Base-by-base conservation (phyloP, 305 asterid species). In the Fraxinus paxiana region DNA sequence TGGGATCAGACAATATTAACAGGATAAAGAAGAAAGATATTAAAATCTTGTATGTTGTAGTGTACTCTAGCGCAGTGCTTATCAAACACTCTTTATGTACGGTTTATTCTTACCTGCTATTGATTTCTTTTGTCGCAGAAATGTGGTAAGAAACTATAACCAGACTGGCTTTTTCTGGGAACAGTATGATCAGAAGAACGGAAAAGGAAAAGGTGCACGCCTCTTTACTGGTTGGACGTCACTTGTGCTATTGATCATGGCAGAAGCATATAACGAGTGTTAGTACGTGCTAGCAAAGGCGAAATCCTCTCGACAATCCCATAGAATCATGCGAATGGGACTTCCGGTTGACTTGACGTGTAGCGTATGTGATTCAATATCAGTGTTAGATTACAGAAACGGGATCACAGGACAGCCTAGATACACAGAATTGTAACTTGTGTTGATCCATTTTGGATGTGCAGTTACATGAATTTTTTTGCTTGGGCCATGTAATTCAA, bases 191-290 rank as follows among this genome's bases (percentile, higher is more conserved):
- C 98, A 90, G 83, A 90, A 85, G 91, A 92, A 89, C 38, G 98
- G 97, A 34, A 92, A 94, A 79, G 99, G 99, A 13, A 92, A 94
- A 89, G 99, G 99, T 26, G 90, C 98, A 0, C 93, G 94, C 33
- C 74, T 88, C 56, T 94, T 96, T 81, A 92, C 97, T 10, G 98
- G 98, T 59, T 94, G 99, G 99, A 91, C 98, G 1, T 89, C 99
- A 3, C 92, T 94, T 26, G 85, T 92, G 84, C 91, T 92, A 15
- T 82, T 94, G 90, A 88, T 96, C 85, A 93, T 94, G 95, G 92
- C 97, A 30, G 97, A 96, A 87, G 86, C 89, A 73, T 96, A 91
- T 33, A 88, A 83, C 7, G 91, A 89, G 78, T 83, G 91, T 69
- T 91, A 86, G 89, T 75, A 77, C 24, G 41, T 51, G 41, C 18